Evolutionary conservation across 2,329 filamentous ascomycete species (phyloP).

Genomic region (Ophiognomonia clavigignenti-juglandacearum): DNA sequence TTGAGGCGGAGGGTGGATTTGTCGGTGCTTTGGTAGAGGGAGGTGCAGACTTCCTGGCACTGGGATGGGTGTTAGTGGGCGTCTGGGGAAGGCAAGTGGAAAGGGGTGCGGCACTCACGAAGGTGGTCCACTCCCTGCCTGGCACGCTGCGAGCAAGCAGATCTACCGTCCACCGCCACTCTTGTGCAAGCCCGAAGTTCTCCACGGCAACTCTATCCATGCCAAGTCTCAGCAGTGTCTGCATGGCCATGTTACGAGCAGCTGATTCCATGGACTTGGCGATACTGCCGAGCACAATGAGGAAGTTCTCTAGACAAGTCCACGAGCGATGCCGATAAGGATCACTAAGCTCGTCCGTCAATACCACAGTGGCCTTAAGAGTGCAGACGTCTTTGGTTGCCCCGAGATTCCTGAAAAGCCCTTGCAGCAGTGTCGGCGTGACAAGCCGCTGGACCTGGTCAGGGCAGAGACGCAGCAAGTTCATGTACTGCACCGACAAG

Average conservation of each 20-base stretch:
- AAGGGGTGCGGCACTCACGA: slow-evolving; percentile 27
- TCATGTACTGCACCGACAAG: slow-evolving; percentile 56
- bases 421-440: slow-evolving; percentile 38
- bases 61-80: slow-evolving; percentile 20
- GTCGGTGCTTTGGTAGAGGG: slow-evolving; percentile 41
- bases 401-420: slow-evolving; percentile 55
- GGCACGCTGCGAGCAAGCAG: slow-evolving; percentile 39
- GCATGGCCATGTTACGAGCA: slow-evolving; percentile 34
- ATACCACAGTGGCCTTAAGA: slow-evolving; percentile 17
- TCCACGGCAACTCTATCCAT: slow-evolving; percentile 46
- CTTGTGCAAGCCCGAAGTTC: slow-evolving; percentile 34
- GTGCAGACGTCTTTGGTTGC: slow-evolving; percentile 42
- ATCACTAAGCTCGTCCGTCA: slow-evolving; percentile 18
- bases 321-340: slow-evolving; percentile 35
- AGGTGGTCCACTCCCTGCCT: slow-evolving; percentile 27
- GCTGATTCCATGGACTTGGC: slow-evolving; percentile 30
- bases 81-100: slow-evolving; percentile 26
- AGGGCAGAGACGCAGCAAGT: slow-evolving; percentile 42
- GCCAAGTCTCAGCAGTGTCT: slow-evolving; percentile 49
- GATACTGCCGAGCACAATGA: slow-evolving; percentile 36
- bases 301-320: slow-evolving; percentile 37
- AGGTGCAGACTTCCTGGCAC: slow-evolving; percentile 46
- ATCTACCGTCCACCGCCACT: slow-evolving; percentile 38
- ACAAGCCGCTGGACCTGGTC: slow-evolving; percentile 41
- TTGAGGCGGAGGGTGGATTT: slow-evolving; percentile 50